Conservation (phyloP, 1,284 basidiomycete species). For the Kalmanozyma brasiliensis region DNA sequence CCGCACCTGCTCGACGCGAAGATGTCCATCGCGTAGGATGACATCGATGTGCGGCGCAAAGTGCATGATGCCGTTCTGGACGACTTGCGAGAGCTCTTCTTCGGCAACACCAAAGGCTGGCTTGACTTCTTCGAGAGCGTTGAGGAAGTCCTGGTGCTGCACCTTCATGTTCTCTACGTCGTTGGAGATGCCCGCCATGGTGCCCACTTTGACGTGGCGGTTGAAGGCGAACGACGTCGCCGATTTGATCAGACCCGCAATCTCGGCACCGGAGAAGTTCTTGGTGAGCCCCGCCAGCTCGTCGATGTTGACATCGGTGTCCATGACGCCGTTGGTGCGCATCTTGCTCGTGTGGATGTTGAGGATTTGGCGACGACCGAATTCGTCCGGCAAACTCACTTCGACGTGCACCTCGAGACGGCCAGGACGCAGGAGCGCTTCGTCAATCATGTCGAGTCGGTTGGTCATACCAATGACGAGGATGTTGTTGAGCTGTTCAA, state of each 20-base stretch:
- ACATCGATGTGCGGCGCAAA: constrained; percentile 78
- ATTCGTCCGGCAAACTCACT: constrained; percentile 94
- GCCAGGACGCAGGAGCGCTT: constrained; percentile 94
- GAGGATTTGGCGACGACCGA: constrained; percentile 91
- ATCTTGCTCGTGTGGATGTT: constrained; percentile 96
- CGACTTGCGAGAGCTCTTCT: constrained; percentile 91
- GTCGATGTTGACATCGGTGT: constrained; percentile 81
- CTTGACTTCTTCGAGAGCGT: constrained; percentile 92
- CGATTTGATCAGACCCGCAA: constrained; percentile 94
- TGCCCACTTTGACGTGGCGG: constrained; percentile 95
- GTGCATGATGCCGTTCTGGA: constrained; percentile 97
- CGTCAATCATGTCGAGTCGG: constrained; percentile 98
- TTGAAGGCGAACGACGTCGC: constrained; percentile 98
- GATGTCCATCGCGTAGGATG: constrained; percentile 85
- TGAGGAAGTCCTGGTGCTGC: constrained; percentile 86
- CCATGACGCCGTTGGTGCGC: constrained; percentile 91
- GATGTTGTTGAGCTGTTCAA: constrained; percentile 98
- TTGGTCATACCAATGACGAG: constrained; percentile 99
- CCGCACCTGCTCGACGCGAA: constrained; percentile 95
- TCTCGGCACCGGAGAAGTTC: constrained; percentile 98
- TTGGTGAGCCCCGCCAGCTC: constrained; percentile 89
- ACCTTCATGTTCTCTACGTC: constrained; percentile 94
- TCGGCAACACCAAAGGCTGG: constrained; percentile 98
- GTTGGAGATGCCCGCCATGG: constrained; percentile 93
- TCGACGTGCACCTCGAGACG: constrained; percentile 99